These are phyloP conservation scores for Cylindrotheca closterium DNA, from an alignment of 108 stramenopile genomes.

Conservation along the genomic window DNA sequence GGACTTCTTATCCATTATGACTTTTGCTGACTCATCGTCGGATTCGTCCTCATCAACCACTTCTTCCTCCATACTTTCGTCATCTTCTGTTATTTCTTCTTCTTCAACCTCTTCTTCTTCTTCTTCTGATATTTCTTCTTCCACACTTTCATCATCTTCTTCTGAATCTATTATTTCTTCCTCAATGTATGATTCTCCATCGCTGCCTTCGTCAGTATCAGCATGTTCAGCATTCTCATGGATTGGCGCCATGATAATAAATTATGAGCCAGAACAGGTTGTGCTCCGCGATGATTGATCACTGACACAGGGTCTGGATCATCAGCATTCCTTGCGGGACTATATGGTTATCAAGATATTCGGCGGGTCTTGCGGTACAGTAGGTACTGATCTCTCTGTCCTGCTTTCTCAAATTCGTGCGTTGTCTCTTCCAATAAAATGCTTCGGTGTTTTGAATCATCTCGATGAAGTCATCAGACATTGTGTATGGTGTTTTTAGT, in stretches of 20 bases:
- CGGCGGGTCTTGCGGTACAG: too few relatives aligned
- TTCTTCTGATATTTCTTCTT: neutral
- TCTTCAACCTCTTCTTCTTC: neutral
- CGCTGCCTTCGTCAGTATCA: neutral
- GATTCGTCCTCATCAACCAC: conserved; percentile 1
- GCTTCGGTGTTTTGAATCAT: too few relatives aligned
- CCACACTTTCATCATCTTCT: neutral
- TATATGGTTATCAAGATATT: too few relatives aligned
- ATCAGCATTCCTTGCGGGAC: too few relatives aligned
- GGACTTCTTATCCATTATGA: neutral
- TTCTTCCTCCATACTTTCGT: conserved; percentile 6
- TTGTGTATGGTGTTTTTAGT: too few relatives aligned
- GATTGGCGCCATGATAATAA: conserved; percentile 1
- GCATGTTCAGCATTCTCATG: neutral
- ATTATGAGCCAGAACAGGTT: too few relatives aligned
- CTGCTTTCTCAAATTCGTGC: too few relatives aligned
- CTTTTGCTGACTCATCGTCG: conserved; percentile 22
- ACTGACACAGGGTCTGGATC: too few relatives aligned
- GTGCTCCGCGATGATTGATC: too few relatives aligned
- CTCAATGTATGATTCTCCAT: conserved; percentile 7
- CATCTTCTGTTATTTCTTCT: conserved; percentile 10
- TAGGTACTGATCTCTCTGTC: too few relatives aligned
- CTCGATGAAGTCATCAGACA: too few relatives aligned
- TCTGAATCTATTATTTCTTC: conserved; percentile 16
- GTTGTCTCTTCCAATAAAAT: too few relatives aligned